Evolutionary conservation across 257 asterid genomes (phyloP).

Genomic region (Solanum tarapatanum): DNA sequence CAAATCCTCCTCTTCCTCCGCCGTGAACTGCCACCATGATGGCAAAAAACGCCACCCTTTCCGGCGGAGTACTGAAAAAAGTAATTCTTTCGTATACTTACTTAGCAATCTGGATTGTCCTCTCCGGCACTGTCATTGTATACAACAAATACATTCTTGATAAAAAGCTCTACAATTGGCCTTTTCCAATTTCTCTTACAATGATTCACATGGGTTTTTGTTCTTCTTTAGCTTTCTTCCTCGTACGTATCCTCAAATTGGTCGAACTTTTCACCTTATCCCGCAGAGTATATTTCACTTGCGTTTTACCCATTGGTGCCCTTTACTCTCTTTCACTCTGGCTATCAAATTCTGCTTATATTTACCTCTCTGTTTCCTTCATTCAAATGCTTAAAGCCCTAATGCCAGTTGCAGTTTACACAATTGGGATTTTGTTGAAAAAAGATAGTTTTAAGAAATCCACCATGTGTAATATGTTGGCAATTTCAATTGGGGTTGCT

Average conservation of each 20-base stretch:
- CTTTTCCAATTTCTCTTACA: constrained; percentile 68
- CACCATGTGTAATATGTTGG: constrained; percentile 53
- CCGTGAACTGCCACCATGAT: constrained; percentile 16
- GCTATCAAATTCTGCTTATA: constrained; percentile 71
- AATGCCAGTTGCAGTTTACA: constrained; percentile 70
- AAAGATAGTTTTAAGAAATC: constrained; percentile 30
- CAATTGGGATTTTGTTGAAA: constrained; percentile 39
- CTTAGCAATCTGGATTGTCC: constrained; percentile 64
- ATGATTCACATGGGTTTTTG: constrained; percentile 77
- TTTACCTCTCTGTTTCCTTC: constrained; percentile 62
- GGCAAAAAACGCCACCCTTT: constrained; percentile 47
- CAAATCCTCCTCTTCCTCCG: not conserved
- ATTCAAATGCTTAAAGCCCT: constrained; percentile 72
- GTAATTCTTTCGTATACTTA: constrained; percentile 50
- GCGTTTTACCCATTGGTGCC: constrained; percentile 67
- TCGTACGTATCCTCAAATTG: constrained; percentile 40
- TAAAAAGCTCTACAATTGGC: constrained; percentile 61
- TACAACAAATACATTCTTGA: constrained; percentile 80
- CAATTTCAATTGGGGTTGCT: constrained; percentile 58
- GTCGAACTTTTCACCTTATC: constrained; percentile 58
- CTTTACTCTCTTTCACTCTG: constrained; percentile 59
- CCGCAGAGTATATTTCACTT: constrained; percentile 48
- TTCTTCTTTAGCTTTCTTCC: constrained; percentile 54
- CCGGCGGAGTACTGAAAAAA: constrained; percentile 49
- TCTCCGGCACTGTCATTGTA: constrained; percentile 61